Percentiles rank a stretch among this genome's conserved stretches.
These are phyloP conservation scores for Tetracladium maxilliforme DNA, from an alignment of 2,329 filamentous ascomycete species.

Conservation along the genomic window DNA sequence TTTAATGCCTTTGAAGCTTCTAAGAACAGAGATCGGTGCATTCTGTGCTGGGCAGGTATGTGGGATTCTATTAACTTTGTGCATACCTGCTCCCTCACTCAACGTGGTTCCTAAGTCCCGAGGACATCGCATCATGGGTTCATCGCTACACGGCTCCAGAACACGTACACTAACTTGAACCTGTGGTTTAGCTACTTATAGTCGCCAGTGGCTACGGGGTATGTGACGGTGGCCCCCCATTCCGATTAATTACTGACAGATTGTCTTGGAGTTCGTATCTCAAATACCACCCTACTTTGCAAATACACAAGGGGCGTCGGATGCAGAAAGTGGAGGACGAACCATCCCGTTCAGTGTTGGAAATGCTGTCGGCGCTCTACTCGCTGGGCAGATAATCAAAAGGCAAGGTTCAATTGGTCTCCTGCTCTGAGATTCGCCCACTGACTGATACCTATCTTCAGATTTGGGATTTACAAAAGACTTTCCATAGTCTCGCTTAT, in stretches of 20 bases:
- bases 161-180: slow-evolving; percentile 2
- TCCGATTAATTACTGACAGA: slow-evolving; percentile 2
- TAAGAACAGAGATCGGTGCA: slow-evolving; percentile 7
- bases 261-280: slow-evolving; percentile 6
- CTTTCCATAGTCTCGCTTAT: slow-evolving; percentile 6
- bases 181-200: slow-evolving; percentile 4
- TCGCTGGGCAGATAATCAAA: slow-evolving; percentile 2
- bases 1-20: slow-evolving; percentile 6
- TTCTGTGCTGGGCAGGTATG: slow-evolving; percentile 7
- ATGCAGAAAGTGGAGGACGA: slow-evolving; percentile 1
- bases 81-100: no score
- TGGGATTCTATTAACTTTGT: no score
- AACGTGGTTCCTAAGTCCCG: no score
- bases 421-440: no score
- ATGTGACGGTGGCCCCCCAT: slow-evolving; percentile 2
- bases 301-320: slow-evolving; percentile 2
- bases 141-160: neutral
- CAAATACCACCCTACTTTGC: slow-evolving; percentile 6
- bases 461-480: slow-evolving; percentile 7
- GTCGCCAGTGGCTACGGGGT: slow-evolving; percentile 7
- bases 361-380: slow-evolving; percentile 1
- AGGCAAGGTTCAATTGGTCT: slow-evolving; percentile 2
- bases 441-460: slow-evolving; percentile 2
- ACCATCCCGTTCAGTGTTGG: slow-evolving; percentile 2
- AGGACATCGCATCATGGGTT: no score